Base-by-base conservation (phyloP, 2,329 filamentous ascomycete genomes). In the Exserohilum rostratum region DNA sequence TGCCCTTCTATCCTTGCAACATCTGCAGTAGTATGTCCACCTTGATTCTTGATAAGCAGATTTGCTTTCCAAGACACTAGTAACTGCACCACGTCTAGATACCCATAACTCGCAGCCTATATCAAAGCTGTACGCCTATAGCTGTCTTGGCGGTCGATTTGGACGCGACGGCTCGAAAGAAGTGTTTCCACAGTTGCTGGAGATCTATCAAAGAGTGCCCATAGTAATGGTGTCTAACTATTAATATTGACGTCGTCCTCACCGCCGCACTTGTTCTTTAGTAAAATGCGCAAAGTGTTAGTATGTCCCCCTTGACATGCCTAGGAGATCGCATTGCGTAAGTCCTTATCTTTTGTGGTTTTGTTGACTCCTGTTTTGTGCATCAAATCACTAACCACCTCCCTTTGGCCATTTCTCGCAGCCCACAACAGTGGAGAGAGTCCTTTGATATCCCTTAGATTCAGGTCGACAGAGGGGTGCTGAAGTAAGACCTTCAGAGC, bases 161-260 rank as follows among this genome's bases (percentile, higher is more conserved):
- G 64, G 1, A 76, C 66, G 1, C 51, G 15, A n/a, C 65, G 64
- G 6, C 58, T 65, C n/a, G 61, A 55, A 22, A 76, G 53, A 29
- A 77, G 67, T 2, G 58, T 59, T 53, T 70, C 62, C 12, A 76
- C 64, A 6, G 64, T 69, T 27, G 58, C 50, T 0, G 71, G 68
- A 9, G 62, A 66, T n/a, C 42, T 58, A 38, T 18, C 61, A 35
- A n/a, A 46, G 50, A 75, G 64, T 6, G 73, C 71, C 75, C 71
- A 77, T n/a, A 66, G 53, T 15, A 77, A 48, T 3, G 74, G 75
- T 12, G 73, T 72, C 75, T 74, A 77, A 18, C 62, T 61, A 47
- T 73, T 62, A 5, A 67, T 61, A 60, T 78, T 74, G 22, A 45
- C 49, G 6, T 67, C 64, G 51, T 77, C 71, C 20, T 67, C 64